Conservation (phyloP, 192 early-diverging fungal species). For the Funneliformis mosseae region DNA sequence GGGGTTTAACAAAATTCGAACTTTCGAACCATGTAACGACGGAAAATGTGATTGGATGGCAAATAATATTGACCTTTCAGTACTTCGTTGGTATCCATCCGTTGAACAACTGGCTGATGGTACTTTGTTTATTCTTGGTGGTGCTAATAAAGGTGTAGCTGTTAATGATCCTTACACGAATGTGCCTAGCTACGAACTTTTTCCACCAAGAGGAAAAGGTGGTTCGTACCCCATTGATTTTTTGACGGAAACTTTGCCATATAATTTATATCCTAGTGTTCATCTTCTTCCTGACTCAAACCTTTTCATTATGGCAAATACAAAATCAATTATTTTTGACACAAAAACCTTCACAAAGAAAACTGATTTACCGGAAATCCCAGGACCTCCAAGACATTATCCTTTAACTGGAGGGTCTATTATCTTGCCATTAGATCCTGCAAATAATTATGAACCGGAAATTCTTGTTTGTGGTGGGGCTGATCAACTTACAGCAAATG, state of each 20-base stretch:
- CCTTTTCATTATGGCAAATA: constrained; percentile 46
- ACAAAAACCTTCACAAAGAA: constrained; percentile 25
- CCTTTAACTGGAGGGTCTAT: constrained; percentile 57
- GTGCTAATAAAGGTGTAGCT: constrained; percentile 48
- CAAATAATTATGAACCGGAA: constrained; percentile 57
- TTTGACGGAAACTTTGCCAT: not conserved
- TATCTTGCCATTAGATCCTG: constrained; percentile 57
- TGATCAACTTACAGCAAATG: constrained; percentile 37
- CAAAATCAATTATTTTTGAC: constrained; percentile 38
- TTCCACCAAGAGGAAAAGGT: constrained; percentile 37
- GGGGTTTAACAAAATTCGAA: not conserved
- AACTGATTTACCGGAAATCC: constrained; percentile 48
- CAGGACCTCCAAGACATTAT: constrained; percentile 51
- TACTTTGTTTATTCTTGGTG: constrained; percentile 58
- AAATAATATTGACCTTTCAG: constrained; percentile 37
- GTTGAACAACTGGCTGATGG: constrained; percentile 45
- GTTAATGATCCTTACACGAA: constrained; percentile 53
- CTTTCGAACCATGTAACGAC: constrained; percentile 44
- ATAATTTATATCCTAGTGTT: constrained; percentile 43
- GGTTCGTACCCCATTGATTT: constrained; percentile 1
- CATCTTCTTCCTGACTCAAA: constrained; percentile 39
- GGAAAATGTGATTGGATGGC: constrained; percentile 49
- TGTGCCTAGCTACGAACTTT: constrained; percentile 48
- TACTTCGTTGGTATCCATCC: constrained; percentile 56
- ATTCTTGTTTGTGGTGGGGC: constrained; percentile 66